Percentiles rank a stretch among this genome's conserved stretches.
Evolutionary conservation across 257 asterid species (phyloP).

Genomic region (Solanum appendiculatum): DNA sequence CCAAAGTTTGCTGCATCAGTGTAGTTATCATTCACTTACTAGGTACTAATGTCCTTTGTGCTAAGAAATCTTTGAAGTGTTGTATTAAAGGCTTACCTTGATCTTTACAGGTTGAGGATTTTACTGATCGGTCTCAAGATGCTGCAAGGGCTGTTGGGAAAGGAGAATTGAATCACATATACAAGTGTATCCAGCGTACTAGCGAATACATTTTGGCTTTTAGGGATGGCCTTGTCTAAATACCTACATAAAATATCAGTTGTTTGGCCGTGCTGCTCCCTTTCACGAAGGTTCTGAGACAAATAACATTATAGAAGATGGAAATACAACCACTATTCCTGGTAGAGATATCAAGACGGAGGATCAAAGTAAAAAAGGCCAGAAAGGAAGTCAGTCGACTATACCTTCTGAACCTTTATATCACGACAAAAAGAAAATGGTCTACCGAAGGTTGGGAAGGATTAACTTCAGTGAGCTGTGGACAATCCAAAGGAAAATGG

Average conservation of each 20-base stretch:
- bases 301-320: neutral
- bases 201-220: constrained; percentile 30
- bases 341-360: neutral
- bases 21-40: too few species aligned
- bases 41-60: too few species aligned
- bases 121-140: constrained; percentile 69
- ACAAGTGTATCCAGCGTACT: constrained; percentile 49
- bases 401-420: neutral
- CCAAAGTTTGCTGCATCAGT: too few species aligned
- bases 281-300: constrained; percentile 8
- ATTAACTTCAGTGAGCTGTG: neutral
- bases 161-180: constrained; percentile 50
- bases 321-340: neutral
- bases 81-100: neutral
- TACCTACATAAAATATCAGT: constrained; percentile 25
- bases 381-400: neutral
- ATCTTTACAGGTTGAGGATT: constrained; percentile 70
- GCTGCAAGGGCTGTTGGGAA: constrained; percentile 79
- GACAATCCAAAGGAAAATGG: neutral
- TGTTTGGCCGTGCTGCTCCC: constrained; percentile 41
- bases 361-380: neutral
- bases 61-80: neutral
- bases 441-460: constrained; percentile 1
- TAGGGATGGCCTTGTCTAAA: constrained; percentile 46
- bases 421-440: neutral